phyloP scores from a whole-genome alignment of 495 filamentous ascomycete species.

The Penicillium waksmanii region DNA sequence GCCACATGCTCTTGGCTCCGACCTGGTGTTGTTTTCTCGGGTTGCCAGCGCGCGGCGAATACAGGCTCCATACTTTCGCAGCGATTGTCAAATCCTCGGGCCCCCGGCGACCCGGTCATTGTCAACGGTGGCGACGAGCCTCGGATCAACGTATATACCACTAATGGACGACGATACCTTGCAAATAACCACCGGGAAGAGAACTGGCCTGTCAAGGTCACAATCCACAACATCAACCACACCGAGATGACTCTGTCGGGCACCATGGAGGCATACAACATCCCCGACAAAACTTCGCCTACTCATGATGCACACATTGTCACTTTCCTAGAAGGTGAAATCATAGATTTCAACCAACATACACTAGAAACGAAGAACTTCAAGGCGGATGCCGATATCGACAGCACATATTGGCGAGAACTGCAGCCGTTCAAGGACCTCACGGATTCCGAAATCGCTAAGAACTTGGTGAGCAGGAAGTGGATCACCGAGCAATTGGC shows the following conservation, averaged over 20 bases:
- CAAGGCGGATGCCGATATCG: conserved; percentile 59
- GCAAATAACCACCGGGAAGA: conserved; percentile 54
- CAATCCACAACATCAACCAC: conserved; percentile 69
- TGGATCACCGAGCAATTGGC: conserved; percentile 57
- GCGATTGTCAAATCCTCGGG: conserved; percentile 30
- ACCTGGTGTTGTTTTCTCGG: conserved; percentile 65
- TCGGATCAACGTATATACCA: conserved; percentile 39
- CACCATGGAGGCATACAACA: conserved; percentile 80
- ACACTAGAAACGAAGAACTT: conserved; percentile 71
- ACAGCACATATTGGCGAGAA: conserved; percentile 74
- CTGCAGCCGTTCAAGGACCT: conserved; percentile 66
- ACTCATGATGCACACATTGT: conserved; percentile 65
- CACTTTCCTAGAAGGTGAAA: conserved; percentile 77
- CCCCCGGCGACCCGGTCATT: conserved; percentile 41
- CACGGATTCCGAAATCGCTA: conserved; percentile 60
- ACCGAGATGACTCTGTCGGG: conserved; percentile 66
- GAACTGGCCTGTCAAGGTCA: conserved; percentile 74
- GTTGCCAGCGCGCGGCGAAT: conserved; percentile 58
- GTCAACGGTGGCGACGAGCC: conserved; percentile 42
- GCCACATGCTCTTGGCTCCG: conserved; percentile 67
- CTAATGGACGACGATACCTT: conserved; percentile 41
- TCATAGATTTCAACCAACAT: conserved; percentile 72
- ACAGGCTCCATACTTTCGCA: conserved; percentile 34
- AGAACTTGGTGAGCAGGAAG: conserved; percentile 59
- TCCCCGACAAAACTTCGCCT: conserved; percentile 60